A percentile compares a stretch with the other conserved stretches of the same genome.
Evolutionary conservation across 352 stramenopile species (phyloP).

Genomic region (Blastocystis sp.): DNA sequence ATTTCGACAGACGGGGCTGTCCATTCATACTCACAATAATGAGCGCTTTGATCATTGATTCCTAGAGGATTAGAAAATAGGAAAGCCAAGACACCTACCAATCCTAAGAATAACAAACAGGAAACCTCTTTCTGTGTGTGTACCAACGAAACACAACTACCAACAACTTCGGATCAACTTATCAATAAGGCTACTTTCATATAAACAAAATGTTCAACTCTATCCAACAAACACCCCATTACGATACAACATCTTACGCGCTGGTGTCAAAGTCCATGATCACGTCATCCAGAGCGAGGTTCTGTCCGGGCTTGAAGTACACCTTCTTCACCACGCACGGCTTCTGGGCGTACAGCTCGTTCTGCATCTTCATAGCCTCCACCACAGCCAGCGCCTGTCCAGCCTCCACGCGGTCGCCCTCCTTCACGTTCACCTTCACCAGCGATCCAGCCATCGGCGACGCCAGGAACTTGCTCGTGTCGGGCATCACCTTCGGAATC

Average conservation of each 20-base stretch:
- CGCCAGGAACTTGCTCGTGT: constrained; percentile 16
- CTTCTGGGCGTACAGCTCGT: constrained; percentile 80
- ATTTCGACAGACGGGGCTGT: constrained; percentile 34
- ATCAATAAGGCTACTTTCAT: no score
- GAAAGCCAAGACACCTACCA: background rate
- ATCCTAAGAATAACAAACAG: no score
- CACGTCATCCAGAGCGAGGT: constrained; percentile 77
- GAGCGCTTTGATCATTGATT: constrained; percentile 55
- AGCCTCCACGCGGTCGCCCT: constrained; percentile 62
- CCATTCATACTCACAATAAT: constrained; percentile 23
- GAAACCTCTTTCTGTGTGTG: no score
- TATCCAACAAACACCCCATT: no score
- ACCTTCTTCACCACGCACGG: constrained; percentile 74
- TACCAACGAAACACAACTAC: no score
- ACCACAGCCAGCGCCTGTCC: constrained; percentile 84
- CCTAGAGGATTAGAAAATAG: background rate
- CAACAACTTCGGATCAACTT: no score
- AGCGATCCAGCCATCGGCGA: constrained; percentile 35
- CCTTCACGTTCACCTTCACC: constrained; percentile 36
- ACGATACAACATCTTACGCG: no score
- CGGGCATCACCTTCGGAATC: constrained; percentile 6
- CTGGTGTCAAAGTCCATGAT: constrained; percentile 75
- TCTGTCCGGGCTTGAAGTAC: constrained; percentile 69
- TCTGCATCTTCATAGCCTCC: constrained; percentile 98
- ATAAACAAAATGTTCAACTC: no score